Evolutionary conservation across 805 yeast species (phyloP).

Genomic region (Kodamaea kakaduensis): DNA sequence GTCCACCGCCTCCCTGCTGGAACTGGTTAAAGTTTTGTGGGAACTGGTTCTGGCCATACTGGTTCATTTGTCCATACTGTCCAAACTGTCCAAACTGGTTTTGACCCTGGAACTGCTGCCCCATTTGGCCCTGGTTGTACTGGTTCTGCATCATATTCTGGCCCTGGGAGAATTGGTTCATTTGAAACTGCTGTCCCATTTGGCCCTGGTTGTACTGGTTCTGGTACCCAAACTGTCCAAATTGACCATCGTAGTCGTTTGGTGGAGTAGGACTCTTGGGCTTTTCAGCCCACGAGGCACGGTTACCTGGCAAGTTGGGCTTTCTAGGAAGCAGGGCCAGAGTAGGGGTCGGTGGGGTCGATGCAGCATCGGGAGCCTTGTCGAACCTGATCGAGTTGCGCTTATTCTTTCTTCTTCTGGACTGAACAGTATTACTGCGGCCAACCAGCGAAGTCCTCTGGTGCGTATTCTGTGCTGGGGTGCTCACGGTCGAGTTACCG

Average conservation of each 20-base stretch:
- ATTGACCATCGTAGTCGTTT: not conserved
- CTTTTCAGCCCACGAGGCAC: constrained; percentile 11
- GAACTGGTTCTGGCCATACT: constrained; percentile 1
- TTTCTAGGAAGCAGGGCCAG: constrained; percentile 19
- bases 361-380: constrained; percentile 18
- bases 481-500: not conserved
- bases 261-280: constrained; percentile 30
- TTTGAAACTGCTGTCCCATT: no score
- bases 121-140: constrained; percentile 3
- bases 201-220: constrained; percentile 9
- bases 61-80: constrained; percentile 10
- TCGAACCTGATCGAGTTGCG: constrained; percentile 32
- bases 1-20: constrained; percentile 9
- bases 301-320: constrained; percentile 12
- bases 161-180: no score
- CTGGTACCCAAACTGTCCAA: constrained; percentile 6
- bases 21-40: constrained; percentile 2
- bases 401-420: constrained; percentile 30
- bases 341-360: constrained; percentile 18
- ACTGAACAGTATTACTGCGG: constrained; percentile 18
- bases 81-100: constrained; percentile 8
- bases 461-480: constrained; percentile 9
- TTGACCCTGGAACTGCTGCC: constrained; percentile 8
- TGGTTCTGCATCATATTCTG: constrained; percentile 9
- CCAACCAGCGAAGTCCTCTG: constrained; percentile 10